Base-by-base conservation (phyloP, 257 asterid species). In the Petunia secreta region DNA sequence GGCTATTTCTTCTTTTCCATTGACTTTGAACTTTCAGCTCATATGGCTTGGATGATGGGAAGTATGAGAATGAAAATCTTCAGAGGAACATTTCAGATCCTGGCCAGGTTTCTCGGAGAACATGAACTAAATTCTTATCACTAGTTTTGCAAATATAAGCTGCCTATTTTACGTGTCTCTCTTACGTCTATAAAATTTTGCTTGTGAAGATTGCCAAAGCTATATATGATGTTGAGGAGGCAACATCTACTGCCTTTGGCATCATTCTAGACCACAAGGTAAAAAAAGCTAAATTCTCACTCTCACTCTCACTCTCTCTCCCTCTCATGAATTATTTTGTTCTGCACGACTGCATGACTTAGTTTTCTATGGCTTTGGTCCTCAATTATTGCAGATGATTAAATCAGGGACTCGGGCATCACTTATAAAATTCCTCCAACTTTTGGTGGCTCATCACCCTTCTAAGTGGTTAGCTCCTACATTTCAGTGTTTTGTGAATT, bases 371-470 rank as follows among this genome's bases (percentile, higher is more conserved):
- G 63, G 54, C 54, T 79, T 64, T 73, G 62, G 60, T 48, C 54
- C 46, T 69, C 82, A 63, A 63, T 38, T n/a, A 80, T 48, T 78
- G 53, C 86, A 96, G 99, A 91, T 92, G 99, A 92, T 96, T 85
- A 96, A 91, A 82, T 54, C 92, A 63, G 92, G 88, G 76, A 92
- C 92, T 83, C 89, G 83, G 69, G 91, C 91, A 50, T 87, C 96
- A 4, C 90, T 96, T 73, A 80, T 89, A 69, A 90, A 86, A 80
- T 94, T 96, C 87, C 87, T 96, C 82, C 98, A 96, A 82, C 95
- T 96, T 89, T 87, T 94, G 87, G 97, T 89, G 83, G 92, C 90
- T 78, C 98, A 96, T 89, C 99, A 96, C 87, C 99, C 99, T 16
- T 93, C 99, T 53, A 90, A 91, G 87, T 89, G 98, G 99, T 92